Evolutionary conservation across 2,329 filamentous ascomycete species (phyloP), one percentile per base, ranked within the genome.

Genomic region (Cladosporium sp.): DNA sequence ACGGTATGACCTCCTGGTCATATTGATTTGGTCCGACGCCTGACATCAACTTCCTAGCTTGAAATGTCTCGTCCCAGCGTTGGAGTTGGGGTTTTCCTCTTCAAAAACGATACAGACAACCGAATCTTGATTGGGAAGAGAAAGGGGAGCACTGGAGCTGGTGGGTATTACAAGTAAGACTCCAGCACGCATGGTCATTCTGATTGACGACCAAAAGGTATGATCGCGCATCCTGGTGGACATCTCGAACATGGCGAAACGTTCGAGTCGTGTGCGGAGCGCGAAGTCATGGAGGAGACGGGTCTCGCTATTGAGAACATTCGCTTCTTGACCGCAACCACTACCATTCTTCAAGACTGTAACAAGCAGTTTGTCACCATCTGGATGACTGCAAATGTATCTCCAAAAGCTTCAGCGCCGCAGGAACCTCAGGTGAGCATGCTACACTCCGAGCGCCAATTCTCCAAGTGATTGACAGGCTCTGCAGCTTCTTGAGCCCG

Each of bases 301-400:
- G 86, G 81, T 0, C 76, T 90, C 1, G 66, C 71, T 0, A 76
- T 90, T 1, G 74, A 70, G 1, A 77, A 80, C 8, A 51, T 82
- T 11, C 77, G 76, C 51, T 78, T 86, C 39, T 63, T 85, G 1
- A 82, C 80, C 0, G 79, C 83, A 1, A 89, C 86, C 4, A 89
- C 90, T 68, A 84, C 86, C 65, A 69, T 88, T 1, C 88, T 90
- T 67, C 67, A 72, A 2, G 66, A 68, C 0, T 78, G 80, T 17
- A 73, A 72, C 0, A 88, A 85, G 70, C 88, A 92, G 67, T 92
- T 91, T 67, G 78, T 90, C 56, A 92, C 88, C 0, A 70, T 90
- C 2, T 90, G 88, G 64, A 82, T 90, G 58, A 74, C 76, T 0
- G 85, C 82, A 30, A 73, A 72, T 43, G 20, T 8, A 12, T 9